A percentile compares a stretch with the other conserved stretches of the same genome.
phyloP scores from a whole-genome alignment of 768 basidiomycete species.

The Cystoderma amianthinum region DNA sequence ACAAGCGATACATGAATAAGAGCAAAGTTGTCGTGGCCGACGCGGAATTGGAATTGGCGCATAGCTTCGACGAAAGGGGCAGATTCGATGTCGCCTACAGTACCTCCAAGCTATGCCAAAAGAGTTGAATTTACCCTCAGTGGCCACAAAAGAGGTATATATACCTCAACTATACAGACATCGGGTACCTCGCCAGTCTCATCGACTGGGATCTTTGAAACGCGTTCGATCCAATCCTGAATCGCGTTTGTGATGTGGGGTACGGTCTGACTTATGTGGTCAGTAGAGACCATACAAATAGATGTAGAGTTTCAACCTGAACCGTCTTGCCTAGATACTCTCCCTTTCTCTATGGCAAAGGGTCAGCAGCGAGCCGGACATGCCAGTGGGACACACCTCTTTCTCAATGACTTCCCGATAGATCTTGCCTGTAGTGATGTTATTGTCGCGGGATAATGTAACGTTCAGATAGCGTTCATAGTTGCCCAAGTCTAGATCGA shows the following conservation, averaged over 20 bases:
- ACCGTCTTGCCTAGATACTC: constrained; percentile 97
- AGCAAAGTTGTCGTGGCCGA: constrained; percentile 94
- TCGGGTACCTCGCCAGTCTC: constrained; percentile 91
- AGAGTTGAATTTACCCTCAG: not conserved
- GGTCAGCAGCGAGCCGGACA: not conserved
- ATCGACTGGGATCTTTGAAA: constrained; percentile 91
- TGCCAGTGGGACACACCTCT: constrained; percentile 59
- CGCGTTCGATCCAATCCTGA: constrained; percentile 97
- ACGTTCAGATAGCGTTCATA: constrained; percentile 98
- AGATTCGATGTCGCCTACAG: constrained; percentile 97
- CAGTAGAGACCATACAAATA: not conserved
- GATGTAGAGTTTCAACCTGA: constrained; percentile 63
- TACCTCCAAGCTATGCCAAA: constrained; percentile 79
- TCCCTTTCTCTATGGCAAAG: constrained; percentile 54
- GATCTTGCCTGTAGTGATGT: constrained; percentile 98
- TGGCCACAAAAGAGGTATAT: constrained; percentile 1
- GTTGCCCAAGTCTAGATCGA: constrained; percentile 95
- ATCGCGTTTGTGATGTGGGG: constrained; percentile 96
- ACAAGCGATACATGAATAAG: constrained; percentile 96
- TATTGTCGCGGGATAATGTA: constrained; percentile 90
- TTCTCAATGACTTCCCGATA: constrained; percentile 95
- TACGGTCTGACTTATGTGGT: constrained; percentile 54
- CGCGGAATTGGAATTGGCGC: constrained; percentile 99
- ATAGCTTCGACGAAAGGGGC: constrained; percentile 98
- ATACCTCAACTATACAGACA: constrained; percentile 94